Evolutionary conservation across 2,329 filamentous ascomycete genomes (phyloP), one percentile per base, ranked within the genome.

Genomic region (Penicillium olsonii): DNA sequence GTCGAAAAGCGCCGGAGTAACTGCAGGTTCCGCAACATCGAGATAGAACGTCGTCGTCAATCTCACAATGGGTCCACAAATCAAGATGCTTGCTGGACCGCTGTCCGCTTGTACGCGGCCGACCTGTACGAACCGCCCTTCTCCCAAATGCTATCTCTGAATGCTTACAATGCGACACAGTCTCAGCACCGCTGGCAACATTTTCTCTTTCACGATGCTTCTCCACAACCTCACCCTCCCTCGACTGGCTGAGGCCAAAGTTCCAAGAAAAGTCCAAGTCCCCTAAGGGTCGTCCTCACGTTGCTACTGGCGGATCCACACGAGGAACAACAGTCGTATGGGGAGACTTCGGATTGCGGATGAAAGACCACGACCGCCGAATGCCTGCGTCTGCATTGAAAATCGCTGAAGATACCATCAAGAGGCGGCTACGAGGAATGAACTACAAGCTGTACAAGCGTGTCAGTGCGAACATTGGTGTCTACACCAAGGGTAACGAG

Each of bases 321-420:
- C 91, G 95, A 70, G 94, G 94, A 61, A 99, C 94, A 29, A 97
- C 92, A 0, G 88, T 99, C 17, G 85, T 95, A 49, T 97, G 91
- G 90, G 94, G 94, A 47, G 92, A 97, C 71, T 99, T 92, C 68
- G 94, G 94, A 8, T 77, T 99, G 60, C 88, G 94, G 49, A 94
- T 99, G 85, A 85, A 81, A 56, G 94, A 99, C 73, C 89, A 96
- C 70, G 88, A 96, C 75, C 88, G 94, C 50, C 84, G 94, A 65
- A 89, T 99, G 68, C 90, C 87, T 60, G 89, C 94, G 19, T 78
- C 84, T 58, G 89, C 95, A 62, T 81, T 99, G 56, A 92, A 92
- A 75, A 86, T 90, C 66, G 94, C 90, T 54, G 92, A 96, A 68
- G 91, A 96, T 61, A 94, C 92, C 2, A 97, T 99, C 72, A 92